These are phyloP conservation scores for Aspergillus incahuasiensis DNA, from an alignment of 495 filamentous ascomycete species.

Conservation along the genomic window DNA sequence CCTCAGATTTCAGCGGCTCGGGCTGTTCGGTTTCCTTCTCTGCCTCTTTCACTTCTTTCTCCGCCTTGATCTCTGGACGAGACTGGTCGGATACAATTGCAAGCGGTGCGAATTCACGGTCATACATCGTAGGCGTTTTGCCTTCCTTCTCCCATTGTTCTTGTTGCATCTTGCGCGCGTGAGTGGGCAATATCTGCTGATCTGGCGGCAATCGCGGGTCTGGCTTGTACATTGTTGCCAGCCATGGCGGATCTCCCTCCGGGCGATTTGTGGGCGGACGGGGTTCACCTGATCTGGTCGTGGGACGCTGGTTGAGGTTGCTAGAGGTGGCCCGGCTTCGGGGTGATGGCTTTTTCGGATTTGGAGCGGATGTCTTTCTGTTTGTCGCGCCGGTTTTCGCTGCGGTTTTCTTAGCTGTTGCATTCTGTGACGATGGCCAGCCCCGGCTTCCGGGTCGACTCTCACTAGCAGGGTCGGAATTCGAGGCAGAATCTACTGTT, in stretches of 20 bases:
- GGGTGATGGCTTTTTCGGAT: conserved; percentile 33
- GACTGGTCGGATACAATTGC: conserved; percentile 50
- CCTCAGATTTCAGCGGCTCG: conserved; percentile 1
- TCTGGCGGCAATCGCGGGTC: conserved; percentile 92
- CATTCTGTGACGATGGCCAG: conserved; percentile 13
- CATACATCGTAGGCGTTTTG: conserved; percentile 73
- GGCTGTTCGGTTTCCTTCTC: conserved; percentile 26
- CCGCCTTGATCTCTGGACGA: conserved; percentile 21
- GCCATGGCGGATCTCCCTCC: conserved; percentile 94
- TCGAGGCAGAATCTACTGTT: conserved; percentile 50
- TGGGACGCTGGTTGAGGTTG: conserved; percentile 50
- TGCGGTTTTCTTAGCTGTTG: conserved; percentile 23
- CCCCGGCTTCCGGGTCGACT: conserved; percentile 45
- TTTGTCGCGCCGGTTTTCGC: conserved; percentile 37
- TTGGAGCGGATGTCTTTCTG: conserved; percentile 40
- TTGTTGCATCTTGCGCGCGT: conserved; percentile 86
- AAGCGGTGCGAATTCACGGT: conserved; percentile 75
- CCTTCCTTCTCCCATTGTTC: conserved; percentile 93
- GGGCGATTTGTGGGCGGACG: conserved; percentile 66
- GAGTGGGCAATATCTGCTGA: conserved; percentile 90
- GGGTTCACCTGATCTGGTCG: conserved; percentile 57
- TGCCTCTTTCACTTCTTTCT: conserved; percentile 28
- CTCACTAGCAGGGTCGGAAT: conserved; percentile 41
- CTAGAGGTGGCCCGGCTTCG: conserved; percentile 36
- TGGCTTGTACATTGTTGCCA: conserved; percentile 90